These are phyloP conservation scores for Geranium rotundifolium DNA, from an alignment of 345 rosid species.

Conservation along the genomic window DNA sequence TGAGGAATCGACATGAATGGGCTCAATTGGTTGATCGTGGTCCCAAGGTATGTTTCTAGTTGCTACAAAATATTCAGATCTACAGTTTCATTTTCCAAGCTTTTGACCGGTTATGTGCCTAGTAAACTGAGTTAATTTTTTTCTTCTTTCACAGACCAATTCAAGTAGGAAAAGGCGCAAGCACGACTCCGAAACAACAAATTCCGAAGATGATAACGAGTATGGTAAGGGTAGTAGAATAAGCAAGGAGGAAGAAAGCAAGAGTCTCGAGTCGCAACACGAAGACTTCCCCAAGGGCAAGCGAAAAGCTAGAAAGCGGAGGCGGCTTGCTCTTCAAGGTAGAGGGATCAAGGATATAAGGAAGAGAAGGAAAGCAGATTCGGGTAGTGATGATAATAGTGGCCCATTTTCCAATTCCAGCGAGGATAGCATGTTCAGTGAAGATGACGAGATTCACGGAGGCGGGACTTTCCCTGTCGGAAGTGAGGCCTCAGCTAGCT, in stretches of 20 bases:
- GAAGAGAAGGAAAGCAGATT: constrained; percentile 42
- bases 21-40: constrained; percentile 96
- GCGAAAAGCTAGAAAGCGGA: constrained; percentile 74
- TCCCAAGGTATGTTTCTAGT: constrained; percentile 55
- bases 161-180: constrained; percentile 77
- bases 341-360: constrained; percentile 59
- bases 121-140: not conserved
- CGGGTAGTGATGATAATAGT: constrained; percentile 31
- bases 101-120: not conserved
- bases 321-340: constrained; percentile 70
- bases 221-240: constrained; percentile 33
- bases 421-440: constrained; percentile 63
- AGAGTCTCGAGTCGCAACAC: constrained; percentile 47
- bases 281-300: constrained; percentile 94
- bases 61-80: not conserved
- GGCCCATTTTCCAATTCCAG: constrained; percentile 50
- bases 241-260: constrained; percentile 32
- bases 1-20: constrained; percentile 95
- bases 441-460: constrained; percentile 40
- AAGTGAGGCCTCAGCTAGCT: constrained; percentile 52
- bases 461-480: constrained; percentile 20
- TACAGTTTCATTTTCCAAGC: not conserved
- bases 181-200: constrained; percentile 45
- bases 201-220: constrained; percentile 56
- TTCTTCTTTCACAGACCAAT: constrained; percentile 45